phyloP scores from a whole-genome alignment of 352 stramenopile species.

The Phytophthora foliorum region DNA sequence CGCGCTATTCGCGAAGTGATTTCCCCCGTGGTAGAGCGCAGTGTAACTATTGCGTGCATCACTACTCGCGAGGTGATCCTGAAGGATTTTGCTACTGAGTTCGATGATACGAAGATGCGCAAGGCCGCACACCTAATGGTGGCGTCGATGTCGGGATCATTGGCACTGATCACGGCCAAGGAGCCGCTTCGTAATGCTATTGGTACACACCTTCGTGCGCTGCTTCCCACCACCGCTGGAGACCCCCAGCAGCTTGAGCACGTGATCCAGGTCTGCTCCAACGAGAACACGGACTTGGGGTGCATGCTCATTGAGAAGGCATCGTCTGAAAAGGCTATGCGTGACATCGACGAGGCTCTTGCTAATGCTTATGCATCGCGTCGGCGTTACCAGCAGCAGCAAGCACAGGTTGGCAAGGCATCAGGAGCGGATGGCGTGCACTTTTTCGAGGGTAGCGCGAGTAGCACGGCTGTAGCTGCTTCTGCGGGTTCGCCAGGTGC shows the following conservation, averaged over 20 bases:
- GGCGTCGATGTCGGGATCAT: conserved; percentile 97
- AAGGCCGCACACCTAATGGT: conserved; percentile 99
- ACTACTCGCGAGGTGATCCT: conserved; percentile 98
- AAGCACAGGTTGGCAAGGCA: conserved; percentile 85
- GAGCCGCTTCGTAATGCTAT: conserved; percentile 98
- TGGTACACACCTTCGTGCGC: conserved; percentile 95
- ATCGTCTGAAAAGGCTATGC: conserved; percentile 98
- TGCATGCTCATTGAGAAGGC: conserved; percentile 99
- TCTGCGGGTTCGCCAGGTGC: conserved; percentile 47
- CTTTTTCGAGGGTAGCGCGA: conserved; percentile 78
- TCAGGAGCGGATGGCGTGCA: conserved; percentile 57
- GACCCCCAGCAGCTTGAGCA: conserved; percentile 97
- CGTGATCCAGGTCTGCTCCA: conserved; percentile 97
- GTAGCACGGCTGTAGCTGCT: conserved; percentile 38
- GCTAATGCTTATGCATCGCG: conserved; percentile 85
- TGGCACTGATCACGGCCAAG: conserved; percentile 98
- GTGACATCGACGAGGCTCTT: conserved; percentile 98
- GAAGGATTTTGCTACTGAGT: conserved; percentile 99
- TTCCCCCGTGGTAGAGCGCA: conserved; percentile 98
- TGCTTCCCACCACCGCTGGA: conserved; percentile 87
- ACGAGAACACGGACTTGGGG: conserved; percentile 99
- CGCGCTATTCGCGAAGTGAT: conserved; percentile 99
- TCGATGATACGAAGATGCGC: conserved; percentile 95
- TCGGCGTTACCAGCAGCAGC: conserved; percentile 88
- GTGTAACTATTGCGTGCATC: conserved; percentile 99